Evolutionary conservation across 2,329 filamentous ascomycete species (phyloP).

Genomic region (Botrytis fabae): DNA sequence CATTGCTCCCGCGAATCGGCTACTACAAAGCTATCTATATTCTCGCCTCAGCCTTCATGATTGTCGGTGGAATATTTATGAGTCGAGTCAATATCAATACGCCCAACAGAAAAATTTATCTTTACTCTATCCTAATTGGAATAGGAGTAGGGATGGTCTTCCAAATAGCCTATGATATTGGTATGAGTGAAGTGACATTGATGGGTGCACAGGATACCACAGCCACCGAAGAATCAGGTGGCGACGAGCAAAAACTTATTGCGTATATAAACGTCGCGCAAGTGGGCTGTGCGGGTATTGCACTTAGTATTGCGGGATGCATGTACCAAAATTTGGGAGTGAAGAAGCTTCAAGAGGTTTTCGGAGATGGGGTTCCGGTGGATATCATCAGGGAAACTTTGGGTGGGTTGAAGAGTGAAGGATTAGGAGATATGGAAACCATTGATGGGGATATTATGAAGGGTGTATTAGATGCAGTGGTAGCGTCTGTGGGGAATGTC

Average conservation of each 20-base stretch:
- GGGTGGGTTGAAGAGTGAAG: neutral
- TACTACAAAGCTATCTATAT: neutral
- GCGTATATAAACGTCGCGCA: neutral
- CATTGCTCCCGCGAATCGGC: neutral
- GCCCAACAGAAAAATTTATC: neutral
- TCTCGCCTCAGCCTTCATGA: neutral
- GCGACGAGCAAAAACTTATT: neutral
- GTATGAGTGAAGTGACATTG: neutral
- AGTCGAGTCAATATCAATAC: neutral
- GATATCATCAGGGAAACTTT: neutral
- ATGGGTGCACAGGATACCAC: neutral
- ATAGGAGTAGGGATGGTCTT: constrained; percentile 2
- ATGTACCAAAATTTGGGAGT: neutral
- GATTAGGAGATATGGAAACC: neutral
- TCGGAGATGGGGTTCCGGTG: neutral
- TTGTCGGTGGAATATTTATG: neutral
- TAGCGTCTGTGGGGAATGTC: neutral
- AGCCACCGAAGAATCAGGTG: neutral
- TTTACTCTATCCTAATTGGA: neutral
- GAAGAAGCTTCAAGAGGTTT: neutral
- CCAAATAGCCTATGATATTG: neutral
- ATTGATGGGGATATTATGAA: neutral
- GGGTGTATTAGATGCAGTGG: neutral
- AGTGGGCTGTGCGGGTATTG: neutral
- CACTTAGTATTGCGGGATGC: neutral